phyloP scores from a whole-genome alignment of 257 asterid genomes.

The Pogostemon cablin region DNA sequence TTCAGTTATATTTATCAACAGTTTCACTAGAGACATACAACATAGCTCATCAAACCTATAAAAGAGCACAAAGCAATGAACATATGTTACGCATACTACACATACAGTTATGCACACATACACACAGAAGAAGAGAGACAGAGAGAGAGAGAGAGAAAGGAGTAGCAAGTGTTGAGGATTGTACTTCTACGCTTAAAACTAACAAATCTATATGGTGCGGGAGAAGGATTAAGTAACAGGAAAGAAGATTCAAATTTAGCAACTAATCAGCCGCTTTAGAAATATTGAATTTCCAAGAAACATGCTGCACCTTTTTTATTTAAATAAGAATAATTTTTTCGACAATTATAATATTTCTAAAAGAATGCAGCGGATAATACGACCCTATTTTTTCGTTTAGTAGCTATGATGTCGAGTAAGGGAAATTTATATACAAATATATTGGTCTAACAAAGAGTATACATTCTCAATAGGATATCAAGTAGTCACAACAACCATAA shows the following conservation, averaged over 20 bases:
- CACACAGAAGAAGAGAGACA: no score
- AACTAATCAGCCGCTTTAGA: slow-evolving; percentile 3
- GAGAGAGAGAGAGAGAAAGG: neutral
- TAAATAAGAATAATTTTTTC: no score
- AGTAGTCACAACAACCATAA: neutral
- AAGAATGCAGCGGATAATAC: neutral
- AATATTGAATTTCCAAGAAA: neutral
- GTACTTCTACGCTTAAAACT: slow-evolving; percentile 1
- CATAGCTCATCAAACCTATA: neutral
- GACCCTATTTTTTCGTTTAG: neutral
- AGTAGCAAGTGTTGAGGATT: neutral
- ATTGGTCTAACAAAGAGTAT: neutral
- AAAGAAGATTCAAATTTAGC: neutral
- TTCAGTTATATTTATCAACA: neutral
- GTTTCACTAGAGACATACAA: neutral
- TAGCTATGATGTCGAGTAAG: neutral
- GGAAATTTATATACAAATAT: slow-evolving; percentile 2
- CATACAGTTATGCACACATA: neutral
- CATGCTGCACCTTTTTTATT: neutral
- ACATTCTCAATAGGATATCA: slow-evolving; percentile 12
- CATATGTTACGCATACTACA: neutral
- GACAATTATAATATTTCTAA: neutral
- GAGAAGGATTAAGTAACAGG: neutral
- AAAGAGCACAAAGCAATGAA: neutral
- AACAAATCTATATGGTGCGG: neutral